These are phyloP conservation scores for Salvia hispanica DNA, from an alignment of 257 asterid species.

Conservation along the genomic window DNA sequence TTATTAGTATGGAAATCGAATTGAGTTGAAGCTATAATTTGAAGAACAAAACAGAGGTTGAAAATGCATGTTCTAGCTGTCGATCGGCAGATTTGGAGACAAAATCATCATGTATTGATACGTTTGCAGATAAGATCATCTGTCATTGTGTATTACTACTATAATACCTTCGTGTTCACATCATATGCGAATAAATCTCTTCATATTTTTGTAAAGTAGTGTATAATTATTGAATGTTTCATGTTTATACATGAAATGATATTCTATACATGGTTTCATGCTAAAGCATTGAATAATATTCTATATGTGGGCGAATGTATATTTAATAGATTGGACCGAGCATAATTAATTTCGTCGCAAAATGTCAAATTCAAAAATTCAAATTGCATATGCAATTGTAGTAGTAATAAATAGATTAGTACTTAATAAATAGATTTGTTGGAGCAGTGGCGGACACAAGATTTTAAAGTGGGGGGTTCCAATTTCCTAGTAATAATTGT, in stretches of 20 bases:
- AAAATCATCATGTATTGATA: background rate
- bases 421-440: no score
- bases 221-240: no score
- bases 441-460: no score
- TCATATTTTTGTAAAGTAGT: no score
- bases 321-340: background rate
- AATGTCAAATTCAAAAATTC: background rate
- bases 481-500: no score
- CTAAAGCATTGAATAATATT: no score
- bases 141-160: conserved; percentile 10
- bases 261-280: background rate
- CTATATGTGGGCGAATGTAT: no score
- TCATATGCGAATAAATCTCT: background rate
- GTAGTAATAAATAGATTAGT: background rate
- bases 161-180: background rate
- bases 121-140: conserved; percentile 5
- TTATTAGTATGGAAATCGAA: background rate
- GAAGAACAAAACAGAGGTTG: conserved; percentile 9
- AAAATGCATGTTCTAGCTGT: conserved; percentile 13
- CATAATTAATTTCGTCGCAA: background rate
- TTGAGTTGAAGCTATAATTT: background rate
- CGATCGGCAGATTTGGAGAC: background rate
- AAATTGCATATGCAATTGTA: background rate
- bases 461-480: no score
- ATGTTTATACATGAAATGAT: background rate